These are phyloP conservation scores for Colletotrichum sp. DNA, from an alignment of 2,329 filamentous ascomycete genomes.

Conservation along the genomic window DNA sequence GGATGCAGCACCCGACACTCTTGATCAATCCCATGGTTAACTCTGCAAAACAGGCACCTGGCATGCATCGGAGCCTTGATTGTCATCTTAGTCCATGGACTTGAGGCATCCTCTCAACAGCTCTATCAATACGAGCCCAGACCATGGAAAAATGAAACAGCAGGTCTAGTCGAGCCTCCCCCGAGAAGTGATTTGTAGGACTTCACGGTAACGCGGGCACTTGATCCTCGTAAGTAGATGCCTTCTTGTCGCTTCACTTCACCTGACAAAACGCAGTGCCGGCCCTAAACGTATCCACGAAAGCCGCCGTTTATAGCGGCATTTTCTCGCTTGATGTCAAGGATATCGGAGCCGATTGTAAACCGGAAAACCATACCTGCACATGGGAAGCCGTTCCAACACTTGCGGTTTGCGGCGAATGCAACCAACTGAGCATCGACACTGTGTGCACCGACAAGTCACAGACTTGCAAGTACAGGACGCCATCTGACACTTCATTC, in stretches of 20 bases:
- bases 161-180: conserved; percentile 23
- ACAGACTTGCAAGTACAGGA: conserved; percentile 33
- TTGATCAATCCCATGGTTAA: neutral
- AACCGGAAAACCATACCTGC: conserved; percentile 33
- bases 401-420: conserved; percentile 40
- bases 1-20: neutral
- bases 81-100: conserved; percentile 38
- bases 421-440: conserved; percentile 21
- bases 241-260: neutral
- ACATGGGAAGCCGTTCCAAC: conserved; percentile 41
- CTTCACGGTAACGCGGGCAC: conserved; percentile 30
- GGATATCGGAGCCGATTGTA: conserved; percentile 30
- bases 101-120: conserved; percentile 44
- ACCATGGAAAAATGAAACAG: conserved; percentile 24
- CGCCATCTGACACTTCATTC: conserved; percentile 32
- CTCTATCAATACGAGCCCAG: conserved; percentile 37
- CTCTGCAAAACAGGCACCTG: conserved; percentile 31
- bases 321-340: conserved; percentile 35
- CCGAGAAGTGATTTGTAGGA: conserved; percentile 40
- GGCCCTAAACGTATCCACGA: conserved; percentile 35
- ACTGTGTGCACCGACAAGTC: conserved; percentile 24
- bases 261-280: conserved; percentile 20
- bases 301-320: conserved; percentile 41
- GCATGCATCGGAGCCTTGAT: conserved; percentile 43
- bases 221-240: neutral